Evolutionary conservation across 2,329 filamentous ascomycete species (phyloP), one percentile per base, ranked within the genome.

Genomic region (Sporothrix inflata): DNA sequence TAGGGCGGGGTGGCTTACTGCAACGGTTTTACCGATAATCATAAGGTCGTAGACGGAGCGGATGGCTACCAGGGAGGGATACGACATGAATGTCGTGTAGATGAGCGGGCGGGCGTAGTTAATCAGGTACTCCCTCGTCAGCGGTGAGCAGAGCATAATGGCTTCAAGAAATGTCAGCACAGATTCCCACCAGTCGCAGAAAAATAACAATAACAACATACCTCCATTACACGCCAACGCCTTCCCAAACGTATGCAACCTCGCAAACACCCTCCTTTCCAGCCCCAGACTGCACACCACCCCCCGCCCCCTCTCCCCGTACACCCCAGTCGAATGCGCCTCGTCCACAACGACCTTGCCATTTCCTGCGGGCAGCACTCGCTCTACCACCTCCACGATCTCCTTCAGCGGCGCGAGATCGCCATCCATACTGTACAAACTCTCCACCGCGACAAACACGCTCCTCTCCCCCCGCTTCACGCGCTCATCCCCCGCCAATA

Each of bases 371-470:
- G 90, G 88, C 0, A 94, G 80, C 0, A 86, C 76, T 0, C 81
- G 79, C 53, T 91, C 85, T 0, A 91, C 85, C 4, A 87, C 82
- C 0, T 84, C 79, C 1, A 91, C 84, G 21, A 94, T 87, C 6
- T 89, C 85, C 12, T 78, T 76, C 12, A 96, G 81, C 0, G 90
- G 91, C 0, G 88, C 88, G 21, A 93, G 81, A 75, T 94, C 92
- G 0, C 93, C 93, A 70, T 95, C 92, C 93, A 96, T 96, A 78
- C 91, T 94, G 79, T 96, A 95, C 0, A 94, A 83, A 0, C 86
- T 88, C 75, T 94, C 91, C 0, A 93, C 84, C 0, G 88, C 88
- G n/a, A 94, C 79, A 75, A 94, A 92, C 2, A 93, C 84, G 74
- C 88, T 90, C 0, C 78, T 78, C 1, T 77, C 72, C 0, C 87